Evolutionary conservation across 805 yeast genomes (phyloP).

Genomic region (Metahyphopichia silvanorum): DNA sequence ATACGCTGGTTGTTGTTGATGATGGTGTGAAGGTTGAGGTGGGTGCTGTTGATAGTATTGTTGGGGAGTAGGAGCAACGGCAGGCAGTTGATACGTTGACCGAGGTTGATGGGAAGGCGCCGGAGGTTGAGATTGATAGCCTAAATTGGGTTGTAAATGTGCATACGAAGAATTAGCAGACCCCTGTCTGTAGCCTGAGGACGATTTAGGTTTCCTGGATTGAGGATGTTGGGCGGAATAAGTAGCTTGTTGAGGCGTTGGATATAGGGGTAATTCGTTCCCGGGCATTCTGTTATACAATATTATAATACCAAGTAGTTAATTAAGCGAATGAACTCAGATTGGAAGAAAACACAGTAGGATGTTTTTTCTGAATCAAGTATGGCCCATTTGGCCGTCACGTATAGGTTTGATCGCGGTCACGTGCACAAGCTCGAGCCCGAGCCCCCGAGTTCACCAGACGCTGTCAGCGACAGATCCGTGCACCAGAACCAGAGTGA

Average conservation of each 20-base stretch:
- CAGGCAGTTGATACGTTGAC: background rate
- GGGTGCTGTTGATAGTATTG: slow-evolving; percentile 6
- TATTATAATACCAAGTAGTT: background rate
- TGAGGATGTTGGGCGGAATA: slow-evolving; percentile 12
- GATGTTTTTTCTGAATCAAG: slow-evolving; percentile 5
- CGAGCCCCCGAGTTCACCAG: too few relatives aligned
- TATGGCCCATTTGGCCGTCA: too few relatives aligned
- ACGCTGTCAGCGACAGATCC: too few relatives aligned
- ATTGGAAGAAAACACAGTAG: slow-evolving; percentile 5
- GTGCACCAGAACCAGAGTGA: too few relatives aligned
- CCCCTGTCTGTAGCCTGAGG: background rate
- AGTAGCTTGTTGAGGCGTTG: slow-evolving; percentile 45
- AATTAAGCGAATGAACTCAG: too few relatives aligned
- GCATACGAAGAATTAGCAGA: background rate
- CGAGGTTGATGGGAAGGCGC: slow-evolving; percentile 5
- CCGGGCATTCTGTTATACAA: slow-evolving; percentile 17
- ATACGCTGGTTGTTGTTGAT: slow-evolving; percentile 7
- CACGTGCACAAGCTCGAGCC: too few relatives aligned
- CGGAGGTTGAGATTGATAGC: slow-evolving; percentile 5
- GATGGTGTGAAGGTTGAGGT: slow-evolving; percentile 4
- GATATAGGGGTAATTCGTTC: slow-evolving; percentile 43
- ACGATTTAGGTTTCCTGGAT: slow-evolving; percentile 1
- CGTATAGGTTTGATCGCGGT: too few relatives aligned
- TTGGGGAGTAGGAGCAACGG: slow-evolving; percentile 6
- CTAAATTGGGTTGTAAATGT: slow-evolving; percentile 8